A percentile compares a stretch with the other conserved stretches of the same genome.
These are phyloP conservation scores for Leishmania braziliensis DNA, from an alignment of 208 protist genomes.

Conservation along the genomic window DNA sequence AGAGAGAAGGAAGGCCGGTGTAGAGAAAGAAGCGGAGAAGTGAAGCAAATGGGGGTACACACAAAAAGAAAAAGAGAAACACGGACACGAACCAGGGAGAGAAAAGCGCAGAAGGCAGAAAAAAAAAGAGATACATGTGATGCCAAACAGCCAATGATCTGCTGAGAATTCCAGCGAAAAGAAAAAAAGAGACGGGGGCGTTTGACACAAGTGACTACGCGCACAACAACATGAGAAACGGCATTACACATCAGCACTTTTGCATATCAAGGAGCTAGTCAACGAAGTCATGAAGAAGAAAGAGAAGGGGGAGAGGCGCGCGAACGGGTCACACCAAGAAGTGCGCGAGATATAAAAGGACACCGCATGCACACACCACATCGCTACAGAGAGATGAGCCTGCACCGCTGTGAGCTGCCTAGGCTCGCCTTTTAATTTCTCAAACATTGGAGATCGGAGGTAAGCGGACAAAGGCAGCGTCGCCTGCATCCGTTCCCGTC, in stretches of 20 bases:
- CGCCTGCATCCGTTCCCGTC: constrained; percentile 6
- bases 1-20: neutral
- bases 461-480: constrained; percentile 6
- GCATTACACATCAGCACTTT: neutral
- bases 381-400: neutral
- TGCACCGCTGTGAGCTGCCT: neutral
- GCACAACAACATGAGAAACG: neutral
- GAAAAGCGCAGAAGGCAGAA: neutral
- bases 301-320: neutral
- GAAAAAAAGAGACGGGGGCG: neutral
- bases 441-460: constrained; percentile 20
- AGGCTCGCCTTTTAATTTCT: neutral
- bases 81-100: neutral
- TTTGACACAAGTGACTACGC: neutral
- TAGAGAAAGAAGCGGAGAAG: constrained; percentile 11
- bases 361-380: neutral
- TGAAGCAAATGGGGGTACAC: neutral
- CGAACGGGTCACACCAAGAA: neutral
- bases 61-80: constrained; percentile 4
- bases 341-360: neutral
- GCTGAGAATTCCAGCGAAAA: neutral
- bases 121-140: neutral
- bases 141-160: neutral
- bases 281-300: neutral
- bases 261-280: neutral